Evolutionary conservation across 768 basidiomycete species (phyloP).

Genomic region (Boletales sp.): DNA sequence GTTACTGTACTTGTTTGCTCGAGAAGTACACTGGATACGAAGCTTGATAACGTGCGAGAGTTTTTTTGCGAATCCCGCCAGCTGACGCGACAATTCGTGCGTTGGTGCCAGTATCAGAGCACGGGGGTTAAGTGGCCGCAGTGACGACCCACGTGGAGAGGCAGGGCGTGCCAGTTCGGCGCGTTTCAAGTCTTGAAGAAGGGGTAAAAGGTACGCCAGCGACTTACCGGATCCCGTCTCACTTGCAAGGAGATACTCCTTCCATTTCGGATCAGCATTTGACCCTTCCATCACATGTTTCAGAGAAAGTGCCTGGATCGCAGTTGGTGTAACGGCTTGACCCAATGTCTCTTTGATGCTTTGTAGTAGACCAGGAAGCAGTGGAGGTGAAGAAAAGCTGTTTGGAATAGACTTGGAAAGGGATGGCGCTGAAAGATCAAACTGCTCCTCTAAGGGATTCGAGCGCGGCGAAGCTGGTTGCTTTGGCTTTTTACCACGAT

Average conservation of each 20-base stretch:
- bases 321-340: conserved; percentile 54
- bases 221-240: conserved; percentile 94
- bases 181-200: conserved; percentile 74
- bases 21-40: conserved; percentile 68
- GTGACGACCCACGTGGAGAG: conserved; percentile 8
- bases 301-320: conserved; percentile 74
- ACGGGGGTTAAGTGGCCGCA: conserved; percentile 54
- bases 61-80: conserved; percentile 69
- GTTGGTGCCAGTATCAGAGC: conserved; percentile 84
- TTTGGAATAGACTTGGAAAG: conserved; percentile 29
- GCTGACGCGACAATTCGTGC: conserved; percentile 83
- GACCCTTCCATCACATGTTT: conserved; percentile 51
- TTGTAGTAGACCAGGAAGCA: conserved; percentile 60
- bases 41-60: conserved; percentile 74
- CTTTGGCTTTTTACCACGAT: conserved; percentile 12
- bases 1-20: conserved; percentile 42
- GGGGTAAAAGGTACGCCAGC: conserved; percentile 82
- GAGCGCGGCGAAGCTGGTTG: background rate
- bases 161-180: conserved; percentile 41
- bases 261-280: conserved; percentile 14
- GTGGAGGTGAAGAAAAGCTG: conserved; percentile 62
- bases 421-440: conserved; percentile 32
- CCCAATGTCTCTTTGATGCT: conserved; percentile 60
- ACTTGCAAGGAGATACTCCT: conserved; percentile 68
- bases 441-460: conserved; percentile 33